phyloP scores from a whole-genome alignment of 1,139 yeast species.

The Taphrina flavorubra region DNA sequence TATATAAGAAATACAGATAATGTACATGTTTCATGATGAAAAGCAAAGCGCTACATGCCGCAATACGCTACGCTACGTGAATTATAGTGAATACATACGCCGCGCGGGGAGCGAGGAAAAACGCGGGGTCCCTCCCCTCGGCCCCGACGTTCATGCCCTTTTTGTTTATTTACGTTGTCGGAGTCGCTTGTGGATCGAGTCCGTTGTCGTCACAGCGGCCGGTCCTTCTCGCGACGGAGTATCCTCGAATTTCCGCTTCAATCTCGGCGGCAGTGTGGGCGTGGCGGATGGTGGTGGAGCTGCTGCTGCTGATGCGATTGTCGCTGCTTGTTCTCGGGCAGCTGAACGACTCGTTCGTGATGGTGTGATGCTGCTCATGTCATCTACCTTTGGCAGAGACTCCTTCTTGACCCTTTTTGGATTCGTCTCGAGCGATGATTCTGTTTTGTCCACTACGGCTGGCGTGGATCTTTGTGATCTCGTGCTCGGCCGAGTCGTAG shows the following conservation, averaged over 20 bases:
- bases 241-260: conserved; percentile 2
- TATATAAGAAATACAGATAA: conserved; percentile 3
- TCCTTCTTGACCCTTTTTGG: not conserved
- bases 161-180: conserved; percentile 16
- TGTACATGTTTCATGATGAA: not conserved
- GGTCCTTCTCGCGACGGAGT: not conserved
- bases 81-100: not conserved
- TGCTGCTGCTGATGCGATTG: too few relatives aligned
- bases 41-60: not conserved
- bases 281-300: too few relatives aligned
- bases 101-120: too few relatives aligned
- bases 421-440: not conserved
- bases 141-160: too few relatives aligned
- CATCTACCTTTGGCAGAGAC: not conserved
- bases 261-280: not conserved
- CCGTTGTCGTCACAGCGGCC: not conserved
- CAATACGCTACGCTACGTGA: too few relatives aligned
- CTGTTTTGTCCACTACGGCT: not conserved
- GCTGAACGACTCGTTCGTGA: conserved; percentile 1
- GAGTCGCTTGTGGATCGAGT: not conserved
- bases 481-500: not conserved
- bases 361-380: not conserved
- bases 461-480: conserved; percentile 1
- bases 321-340: conserved; percentile 10
- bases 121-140: too few relatives aligned